phyloP scores from a whole-genome alignment of 139 green algal species.

The Mesotaenium endlicherianum region DNA sequence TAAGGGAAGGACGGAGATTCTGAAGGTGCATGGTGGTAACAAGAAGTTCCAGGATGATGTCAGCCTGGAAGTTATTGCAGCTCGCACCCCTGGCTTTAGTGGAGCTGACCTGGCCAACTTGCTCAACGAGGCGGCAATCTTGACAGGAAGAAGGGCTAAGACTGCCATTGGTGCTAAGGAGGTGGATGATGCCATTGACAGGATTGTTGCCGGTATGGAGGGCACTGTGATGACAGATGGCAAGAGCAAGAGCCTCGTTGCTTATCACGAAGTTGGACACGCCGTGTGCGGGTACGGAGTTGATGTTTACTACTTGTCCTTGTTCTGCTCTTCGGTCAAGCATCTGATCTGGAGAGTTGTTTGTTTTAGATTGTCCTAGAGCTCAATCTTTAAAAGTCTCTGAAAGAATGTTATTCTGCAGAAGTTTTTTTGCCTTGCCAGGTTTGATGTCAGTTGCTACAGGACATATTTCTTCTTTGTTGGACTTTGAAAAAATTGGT shows the following conservation, averaged over 20 bases:
- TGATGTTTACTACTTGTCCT: too few species aligned
- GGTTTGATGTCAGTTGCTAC: background rate
- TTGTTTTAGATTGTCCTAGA: too few species aligned
- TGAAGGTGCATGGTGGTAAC: slow-evolving; percentile 91
- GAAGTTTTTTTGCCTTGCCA: background rate
- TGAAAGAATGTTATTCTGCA: too few species aligned
- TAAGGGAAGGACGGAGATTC: slow-evolving; percentile 90
- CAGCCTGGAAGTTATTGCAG: slow-evolving; percentile 90
- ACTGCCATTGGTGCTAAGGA: slow-evolving; percentile 71
- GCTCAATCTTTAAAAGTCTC: too few species aligned
- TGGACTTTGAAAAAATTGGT: too few species aligned
- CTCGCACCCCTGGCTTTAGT: slow-evolving; percentile 89
- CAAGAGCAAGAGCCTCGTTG: slow-evolving; percentile 94
- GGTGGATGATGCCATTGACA: slow-evolving; percentile 94
- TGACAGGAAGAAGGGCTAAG: slow-evolving; percentile 85
- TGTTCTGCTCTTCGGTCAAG: too few species aligned
- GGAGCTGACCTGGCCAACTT: slow-evolving; percentile 97
- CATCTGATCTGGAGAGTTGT: too few species aligned
- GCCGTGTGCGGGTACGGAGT: slow-evolving; percentile 88
- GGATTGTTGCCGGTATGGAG: slow-evolving; percentile 97
- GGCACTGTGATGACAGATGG: slow-evolving; percentile 95
- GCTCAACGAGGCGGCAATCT: slow-evolving; percentile 98
- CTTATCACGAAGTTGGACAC: slow-evolving; percentile 97
- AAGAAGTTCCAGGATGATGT: slow-evolving; percentile 94
- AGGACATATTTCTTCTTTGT: background rate